These are phyloP conservation scores for Cercophora newfieldiana DNA, from an alignment of 495 filamentous ascomycete species.

Conservation along the genomic window DNA sequence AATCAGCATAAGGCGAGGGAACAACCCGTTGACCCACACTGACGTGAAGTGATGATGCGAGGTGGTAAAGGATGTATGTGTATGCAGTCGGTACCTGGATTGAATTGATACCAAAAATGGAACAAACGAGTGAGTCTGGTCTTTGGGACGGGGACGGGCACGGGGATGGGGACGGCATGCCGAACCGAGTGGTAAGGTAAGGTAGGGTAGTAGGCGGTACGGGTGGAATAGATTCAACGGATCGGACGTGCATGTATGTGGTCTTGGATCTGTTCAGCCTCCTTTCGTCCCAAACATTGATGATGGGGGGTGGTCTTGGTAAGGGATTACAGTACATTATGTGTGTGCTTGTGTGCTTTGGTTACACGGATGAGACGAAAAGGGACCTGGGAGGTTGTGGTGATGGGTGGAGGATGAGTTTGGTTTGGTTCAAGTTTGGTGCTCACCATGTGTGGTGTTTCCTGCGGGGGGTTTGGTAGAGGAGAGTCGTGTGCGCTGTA, in stretches of 20 bases:
- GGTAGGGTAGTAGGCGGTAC: constrained; percentile 6
- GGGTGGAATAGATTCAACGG: background rate
- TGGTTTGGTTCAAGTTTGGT: background rate
- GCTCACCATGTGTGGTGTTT: background rate
- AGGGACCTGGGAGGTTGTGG: background rate
- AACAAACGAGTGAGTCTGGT: too few species aligned
- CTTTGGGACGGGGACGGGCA: background rate
- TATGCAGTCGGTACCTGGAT: background rate
- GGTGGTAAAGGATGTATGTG: constrained; percentile 1
- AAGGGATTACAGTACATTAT: background rate
- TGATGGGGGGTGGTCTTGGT: background rate
- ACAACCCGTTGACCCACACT: too few species aligned
- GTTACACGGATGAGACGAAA: background rate
- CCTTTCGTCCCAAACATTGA: background rate
- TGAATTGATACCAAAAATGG: constrained; percentile 18
- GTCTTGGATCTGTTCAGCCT: background rate
- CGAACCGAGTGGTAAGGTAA: background rate
- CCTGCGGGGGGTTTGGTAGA: background rate
- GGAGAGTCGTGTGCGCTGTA: too few species aligned
- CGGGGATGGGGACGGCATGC: background rate
- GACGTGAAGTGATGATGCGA: too few species aligned
- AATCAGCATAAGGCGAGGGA: too few species aligned
- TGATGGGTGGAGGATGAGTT: background rate
- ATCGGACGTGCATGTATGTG: background rate
- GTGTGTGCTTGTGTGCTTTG: background rate